Evolutionary conservation across 139 green algal genomes (phyloP).

Genomic region (Tetradesmus obliquus): DNA sequence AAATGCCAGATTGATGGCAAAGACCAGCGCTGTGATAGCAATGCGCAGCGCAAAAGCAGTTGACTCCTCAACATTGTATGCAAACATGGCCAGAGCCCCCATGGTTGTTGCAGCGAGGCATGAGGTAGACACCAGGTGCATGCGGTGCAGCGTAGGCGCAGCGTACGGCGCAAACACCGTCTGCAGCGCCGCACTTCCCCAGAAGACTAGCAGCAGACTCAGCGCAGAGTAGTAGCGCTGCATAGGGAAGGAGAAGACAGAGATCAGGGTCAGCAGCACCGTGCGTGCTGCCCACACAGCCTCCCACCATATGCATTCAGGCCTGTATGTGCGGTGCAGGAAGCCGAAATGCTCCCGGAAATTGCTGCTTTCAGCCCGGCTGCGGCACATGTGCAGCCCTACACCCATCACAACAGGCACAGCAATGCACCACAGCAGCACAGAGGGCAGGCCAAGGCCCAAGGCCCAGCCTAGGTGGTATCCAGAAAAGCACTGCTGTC

Average conservation of each 20-base stretch:
- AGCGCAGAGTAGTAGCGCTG: background rate
- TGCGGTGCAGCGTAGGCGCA: background rate
- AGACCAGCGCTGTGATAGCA: background rate
- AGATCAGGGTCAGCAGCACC: background rate
- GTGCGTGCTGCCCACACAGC: background rate
- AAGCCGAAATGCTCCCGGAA: background rate
- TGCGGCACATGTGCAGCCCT: background rate
- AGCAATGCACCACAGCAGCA: background rate
- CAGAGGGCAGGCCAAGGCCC: background rate
- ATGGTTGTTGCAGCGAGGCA: background rate
- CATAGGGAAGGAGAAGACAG: background rate
- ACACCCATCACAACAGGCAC: background rate
- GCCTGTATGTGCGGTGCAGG: background rate
- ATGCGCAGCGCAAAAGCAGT: background rate
- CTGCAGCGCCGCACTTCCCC: background rate
- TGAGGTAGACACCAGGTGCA: background rate
- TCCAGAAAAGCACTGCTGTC: background rate
- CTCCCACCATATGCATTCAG: background rate
- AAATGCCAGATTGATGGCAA: background rate
- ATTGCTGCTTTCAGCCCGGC: background rate
- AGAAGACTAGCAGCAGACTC: background rate
- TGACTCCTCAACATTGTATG: background rate
- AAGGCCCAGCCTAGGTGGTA: background rate
- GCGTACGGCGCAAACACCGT: background rate
- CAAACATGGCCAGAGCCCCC: background rate